Base-by-base conservation (phyloP, 2,329 filamentous ascomycete genomes). In the Clarireedia monteithiana region DNA sequence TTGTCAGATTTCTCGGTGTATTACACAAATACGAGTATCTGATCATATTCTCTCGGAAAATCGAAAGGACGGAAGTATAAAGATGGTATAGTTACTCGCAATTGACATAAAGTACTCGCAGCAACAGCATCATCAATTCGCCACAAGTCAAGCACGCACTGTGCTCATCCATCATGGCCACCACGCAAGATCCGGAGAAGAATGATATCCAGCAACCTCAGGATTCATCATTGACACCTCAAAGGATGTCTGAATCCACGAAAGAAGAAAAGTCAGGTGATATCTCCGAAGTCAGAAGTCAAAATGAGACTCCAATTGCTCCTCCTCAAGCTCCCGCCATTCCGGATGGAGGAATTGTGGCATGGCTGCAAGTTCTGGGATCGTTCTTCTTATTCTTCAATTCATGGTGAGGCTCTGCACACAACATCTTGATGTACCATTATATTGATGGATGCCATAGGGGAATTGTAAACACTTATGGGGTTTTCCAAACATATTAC, bases 401-500 rank as follows among this genome's bases (percentile, higher is more conserved):
- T 61, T 79, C 79, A 0, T 83, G 80, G 74, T 56, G 34, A 10
- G 23, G 14, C 12, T 30, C 4, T 30, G 27, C 27, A 30, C 45
- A 26, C 6, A 15, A 7, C 5, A 20, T 20, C 30, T 9, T n/a
- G 10, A 9, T 17, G n/a, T 6, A 14, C 15, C 15, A 36, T 14
- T 20, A 9, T 1, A 30, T 36, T 23, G 6, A 38, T 10, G 14
- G 9, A n/a, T 56, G 42, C 34, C 2, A 30, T 7, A 57, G 78
- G 73, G 71, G 72, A 1, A 62, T 73, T 2, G 55, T 70, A 36
- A 71, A 72, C 59, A 67, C 76, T n/a, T 82, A 80, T 58, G 79
- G 80, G 3, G 74, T 77, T 3, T 83, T 79, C 55, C 78, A 83
- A 58, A 74, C 74, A 3, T 76, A 77, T 65, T 83, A 82, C 59